Conservation (phyloP, 176 grass and related monocot species). For the Microstegium vimineum region DNA sequence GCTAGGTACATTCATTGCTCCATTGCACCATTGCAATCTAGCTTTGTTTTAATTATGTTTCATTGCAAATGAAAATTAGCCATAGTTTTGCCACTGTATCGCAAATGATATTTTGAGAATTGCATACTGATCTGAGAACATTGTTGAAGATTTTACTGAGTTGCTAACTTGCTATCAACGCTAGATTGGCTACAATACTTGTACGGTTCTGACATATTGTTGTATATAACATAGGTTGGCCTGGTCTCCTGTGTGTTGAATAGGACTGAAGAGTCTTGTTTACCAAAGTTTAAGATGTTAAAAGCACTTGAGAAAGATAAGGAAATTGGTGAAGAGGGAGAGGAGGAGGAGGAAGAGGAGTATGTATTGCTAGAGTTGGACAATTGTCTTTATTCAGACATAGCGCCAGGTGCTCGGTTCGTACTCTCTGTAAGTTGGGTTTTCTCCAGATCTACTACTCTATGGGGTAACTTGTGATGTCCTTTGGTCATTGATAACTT, state of each 20-base stretch:
- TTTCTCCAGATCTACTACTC: background rate
- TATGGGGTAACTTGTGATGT: background rate
- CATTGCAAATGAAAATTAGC: background rate
- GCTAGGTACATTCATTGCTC: background rate
- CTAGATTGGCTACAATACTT: background rate
- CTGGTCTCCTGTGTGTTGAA: background rate
- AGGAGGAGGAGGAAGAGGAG: conserved; percentile 53
- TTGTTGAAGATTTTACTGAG: background rate
- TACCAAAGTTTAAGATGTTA: conserved; percentile 34
- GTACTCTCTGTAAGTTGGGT: conserved; percentile 60
- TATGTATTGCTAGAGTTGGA: conserved; percentile 74
- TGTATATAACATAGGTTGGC: background rate
- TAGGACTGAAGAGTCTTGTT: background rate
- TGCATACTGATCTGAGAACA: background rate
- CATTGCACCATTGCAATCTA: background rate
- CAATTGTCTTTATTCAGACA: conserved; percentile 64
- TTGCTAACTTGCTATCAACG: background rate
- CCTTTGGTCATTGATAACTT: background rate
- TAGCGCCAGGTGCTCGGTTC: conserved; percentile 58
- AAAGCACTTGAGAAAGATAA: conserved; percentile 24
- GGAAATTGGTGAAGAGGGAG: conserved; percentile 29
- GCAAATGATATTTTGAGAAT: background rate
- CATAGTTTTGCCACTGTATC: background rate
- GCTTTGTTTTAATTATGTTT: background rate
- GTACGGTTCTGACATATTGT: background rate